These are phyloP conservation scores for Chlorokybus atmophyticus DNA, from an alignment of 139 green algal genomes.

Conservation along the genomic window DNA sequence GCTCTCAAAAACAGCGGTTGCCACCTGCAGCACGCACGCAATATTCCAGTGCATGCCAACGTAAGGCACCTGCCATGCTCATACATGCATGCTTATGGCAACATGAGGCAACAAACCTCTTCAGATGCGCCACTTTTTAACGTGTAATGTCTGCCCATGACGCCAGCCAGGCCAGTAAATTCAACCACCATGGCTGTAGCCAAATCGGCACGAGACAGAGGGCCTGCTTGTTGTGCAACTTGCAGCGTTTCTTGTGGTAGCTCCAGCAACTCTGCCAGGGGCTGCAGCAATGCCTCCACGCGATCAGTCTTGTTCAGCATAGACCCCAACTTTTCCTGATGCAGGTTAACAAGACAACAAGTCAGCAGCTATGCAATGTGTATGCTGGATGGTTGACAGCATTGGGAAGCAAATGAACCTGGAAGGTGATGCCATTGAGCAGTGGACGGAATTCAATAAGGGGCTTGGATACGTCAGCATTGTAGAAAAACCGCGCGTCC, in stretches of 20 bases:
- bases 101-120: slow-evolving; percentile 21
- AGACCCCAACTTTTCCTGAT: slow-evolving; percentile 77
- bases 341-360: slow-evolving; percentile 4
- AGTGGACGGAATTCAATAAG: slow-evolving; percentile 49
- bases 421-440: slow-evolving; percentile 38
- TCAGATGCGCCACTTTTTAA: slow-evolving; percentile 14
- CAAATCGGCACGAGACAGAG: slow-evolving; percentile 75
- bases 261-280: slow-evolving; percentile 38
- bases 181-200: slow-evolving; percentile 83
- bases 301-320: slow-evolving; percentile 79
- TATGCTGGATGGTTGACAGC: too few relatives aligned
- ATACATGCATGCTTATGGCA: not conserved
- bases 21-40: too few relatives aligned
- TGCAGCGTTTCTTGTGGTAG: slow-evolving; percentile 13
- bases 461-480: slow-evolving; percentile 55
- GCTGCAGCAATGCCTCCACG: slow-evolving; percentile 48
- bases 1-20: too few relatives aligned
- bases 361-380: too few relatives aligned
- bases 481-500: slow-evolving; percentile 95
- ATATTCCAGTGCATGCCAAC: too few relatives aligned
- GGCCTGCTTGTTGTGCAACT: slow-evolving; percentile 42
- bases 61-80: not conserved
- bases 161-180: slow-evolving; percentile 89
- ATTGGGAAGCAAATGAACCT: too few relatives aligned
- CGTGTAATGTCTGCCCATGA: slow-evolving; percentile 83